phyloP scores from a whole-genome alignment of 169 alveolate genomes.

The Plasmodium malariae region DNA sequence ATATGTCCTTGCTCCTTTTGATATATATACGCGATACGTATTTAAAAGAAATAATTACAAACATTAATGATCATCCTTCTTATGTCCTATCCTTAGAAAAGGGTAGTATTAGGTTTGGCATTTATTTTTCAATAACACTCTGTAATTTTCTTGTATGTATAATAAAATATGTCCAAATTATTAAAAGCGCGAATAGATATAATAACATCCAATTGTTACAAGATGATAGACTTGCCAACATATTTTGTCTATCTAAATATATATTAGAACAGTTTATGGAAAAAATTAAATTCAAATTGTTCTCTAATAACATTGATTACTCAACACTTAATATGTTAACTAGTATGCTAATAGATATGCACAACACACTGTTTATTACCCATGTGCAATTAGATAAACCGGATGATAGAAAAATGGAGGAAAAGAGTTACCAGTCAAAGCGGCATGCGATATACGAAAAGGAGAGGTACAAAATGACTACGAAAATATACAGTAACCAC shows the following conservation, averaged over 20 bases:
- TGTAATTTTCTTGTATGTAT: constrained; percentile 34
- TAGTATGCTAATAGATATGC: background rate
- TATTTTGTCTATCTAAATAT: constrained; percentile 42
- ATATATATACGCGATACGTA: constrained; percentile 44
- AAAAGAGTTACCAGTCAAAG: too few relatives aligned
- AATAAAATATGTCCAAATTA: constrained; percentile 34
- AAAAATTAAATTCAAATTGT: constrained; percentile 33
- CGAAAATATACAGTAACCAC: background rate
- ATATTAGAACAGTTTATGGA: constrained; percentile 44
- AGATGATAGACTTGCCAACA: background rate
- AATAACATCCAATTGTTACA: constrained; percentile 6
- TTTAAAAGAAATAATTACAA: constrained; percentile 33
- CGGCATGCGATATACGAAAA: background rate
- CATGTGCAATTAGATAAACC: background rate
- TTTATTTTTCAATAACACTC: constrained; percentile 37
- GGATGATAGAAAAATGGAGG: background rate
- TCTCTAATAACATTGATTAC: constrained; percentile 36
- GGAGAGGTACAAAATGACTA: background rate
- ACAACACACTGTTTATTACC: background rate
- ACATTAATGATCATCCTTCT: background rate
- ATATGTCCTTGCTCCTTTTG: constrained; percentile 27
- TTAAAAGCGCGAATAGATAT: constrained; percentile 1
- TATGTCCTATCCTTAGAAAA: constrained; percentile 16
- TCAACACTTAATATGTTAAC: background rate
- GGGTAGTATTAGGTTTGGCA: constrained; percentile 39